Evolutionary conservation across 2,329 filamentous ascomycete genomes (phyloP), one percentile per base, ranked within the genome.

Genomic region (Keithomyces neogunnii): DNA sequence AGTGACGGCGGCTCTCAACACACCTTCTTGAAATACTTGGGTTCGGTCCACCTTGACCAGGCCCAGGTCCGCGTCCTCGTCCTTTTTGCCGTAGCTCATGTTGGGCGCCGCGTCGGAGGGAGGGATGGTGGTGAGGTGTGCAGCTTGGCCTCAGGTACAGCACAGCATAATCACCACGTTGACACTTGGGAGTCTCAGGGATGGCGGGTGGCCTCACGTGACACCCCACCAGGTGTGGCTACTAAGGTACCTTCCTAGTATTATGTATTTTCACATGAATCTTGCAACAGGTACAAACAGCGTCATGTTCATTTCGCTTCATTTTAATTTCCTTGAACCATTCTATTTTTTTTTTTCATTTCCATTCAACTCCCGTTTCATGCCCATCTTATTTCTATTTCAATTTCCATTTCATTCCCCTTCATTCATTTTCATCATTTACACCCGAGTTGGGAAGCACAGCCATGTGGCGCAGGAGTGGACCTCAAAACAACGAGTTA

Each of bases 71-170:
- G 86, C 89, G 77, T 99, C 93, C 80, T 97, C 93, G 73, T 99
- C 92, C 80, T 96, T 97, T 78, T 99, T 99, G 78, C 92, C 86
- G 82, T 93, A 95, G 74, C 87, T 93, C 91, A 96, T 96, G 66
- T 61, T 83, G 75, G 73, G 73, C 72, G 64, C 62, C 63, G 61
- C 62, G 60, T 63, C 58, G 60, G 42, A 50, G 52, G 57, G 19
- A 58, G 60, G 58, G 59, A 58, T 60, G 59, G 61, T 65, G 61
- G 59, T 62, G 59, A 62, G 48, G 61, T 64, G 61, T 60, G 62
- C 63, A 47, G 63, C 62, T 62, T 62, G 61, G 59, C 62, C 65
- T 56, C 60, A 61, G 58, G 57, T 61, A 57, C 57, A 55, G 56
- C 59, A 51, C 56, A 51, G 55, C 53, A 62, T 58, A 66, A 68